Conservation (phyloP, 148 eudicot genomes). For the Chenopodium album region DNA sequence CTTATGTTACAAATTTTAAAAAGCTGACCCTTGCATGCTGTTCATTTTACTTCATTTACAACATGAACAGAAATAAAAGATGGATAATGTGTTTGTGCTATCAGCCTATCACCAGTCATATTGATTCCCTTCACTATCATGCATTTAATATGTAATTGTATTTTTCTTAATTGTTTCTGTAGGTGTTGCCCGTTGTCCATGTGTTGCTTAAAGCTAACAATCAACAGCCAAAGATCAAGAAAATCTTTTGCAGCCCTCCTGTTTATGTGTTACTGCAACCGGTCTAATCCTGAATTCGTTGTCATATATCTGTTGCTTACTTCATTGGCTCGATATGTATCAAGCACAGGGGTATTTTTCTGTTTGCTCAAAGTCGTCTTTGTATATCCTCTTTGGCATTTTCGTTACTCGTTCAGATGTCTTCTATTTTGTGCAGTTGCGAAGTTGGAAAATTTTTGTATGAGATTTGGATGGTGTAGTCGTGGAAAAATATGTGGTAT, state of each 20-base stretch:
- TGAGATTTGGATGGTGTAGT: not conserved
- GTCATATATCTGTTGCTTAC: not conserved
- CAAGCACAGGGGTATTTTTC: not conserved
- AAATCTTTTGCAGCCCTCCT: not conserved
- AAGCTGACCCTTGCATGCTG: not conserved
- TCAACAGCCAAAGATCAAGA: not conserved
- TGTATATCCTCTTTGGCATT: not conserved
- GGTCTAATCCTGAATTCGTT: not conserved
- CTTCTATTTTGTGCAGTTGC: conserved; percentile 4
- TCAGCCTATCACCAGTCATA: not conserved
- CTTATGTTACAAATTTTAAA: too few relatives aligned
- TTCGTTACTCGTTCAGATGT: not conserved
- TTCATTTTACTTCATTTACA: not conserved
- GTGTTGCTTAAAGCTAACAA: not conserved
- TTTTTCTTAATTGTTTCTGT: not conserved
- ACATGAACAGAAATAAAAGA: not conserved
- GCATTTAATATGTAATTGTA: too few relatives aligned
- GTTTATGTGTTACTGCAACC: not conserved
- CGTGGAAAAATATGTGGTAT: conserved; percentile 7
- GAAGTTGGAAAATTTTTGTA: not conserved
- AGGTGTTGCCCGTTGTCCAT: not conserved
- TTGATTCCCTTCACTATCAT: not conserved
- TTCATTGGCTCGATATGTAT: not conserved
- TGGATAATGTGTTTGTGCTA: not conserved
- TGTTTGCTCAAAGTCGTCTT: not conserved